Evolutionary conservation across 2,329 filamentous ascomycete species (phyloP), one percentile per base, ranked within the genome.

Genomic region (Trichoderma gracile): DNA sequence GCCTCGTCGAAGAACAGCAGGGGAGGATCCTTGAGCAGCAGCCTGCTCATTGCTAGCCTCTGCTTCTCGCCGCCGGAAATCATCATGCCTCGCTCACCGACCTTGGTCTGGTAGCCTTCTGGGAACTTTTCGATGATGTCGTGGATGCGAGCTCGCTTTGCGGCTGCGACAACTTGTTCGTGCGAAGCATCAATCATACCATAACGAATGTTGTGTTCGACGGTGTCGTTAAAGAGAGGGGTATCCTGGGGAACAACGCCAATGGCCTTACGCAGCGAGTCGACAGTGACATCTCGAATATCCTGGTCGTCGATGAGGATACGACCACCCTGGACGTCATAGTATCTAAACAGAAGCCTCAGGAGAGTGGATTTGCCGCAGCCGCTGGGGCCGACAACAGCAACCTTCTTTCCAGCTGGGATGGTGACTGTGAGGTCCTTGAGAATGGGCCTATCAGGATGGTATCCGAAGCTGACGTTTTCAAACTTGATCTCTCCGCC

Each of bases 161-260:
- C 93, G 0, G 92, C 95, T 33, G 88, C 88, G 14, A 87, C 75
- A 8, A 99, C 89, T 64, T 89, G 82, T 38, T 92, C 91, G 10
- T 84, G 81, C 0, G 88, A 83, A 0, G 94, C 93, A 53, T 87
- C 86, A 68, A 98, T 85, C 69, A 90, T 86, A 57, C 95, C 95
- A 75, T 99, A 99, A 67, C 88, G 89, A 72, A 99, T 97, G 75
- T 99, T 99, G 76, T 97, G 92, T 73, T 91, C 90, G 65, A 99
- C 94, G 0, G 93, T 95, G 73, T 97, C 93, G 75, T 99, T 99
- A 82, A 99, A 99, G 1, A 99, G 82, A 0, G 95, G 93, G 0
- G 95, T 98, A 71, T 99, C 95, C 75, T 99, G 96, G 0, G 95
- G 95, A 0, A 99, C 95, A 17, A 99, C 94, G 23, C 95, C 95